phyloP scores from a whole-genome alignment of 352 stramenopile genomes.

The Phytophthora ohioensis region DNA sequence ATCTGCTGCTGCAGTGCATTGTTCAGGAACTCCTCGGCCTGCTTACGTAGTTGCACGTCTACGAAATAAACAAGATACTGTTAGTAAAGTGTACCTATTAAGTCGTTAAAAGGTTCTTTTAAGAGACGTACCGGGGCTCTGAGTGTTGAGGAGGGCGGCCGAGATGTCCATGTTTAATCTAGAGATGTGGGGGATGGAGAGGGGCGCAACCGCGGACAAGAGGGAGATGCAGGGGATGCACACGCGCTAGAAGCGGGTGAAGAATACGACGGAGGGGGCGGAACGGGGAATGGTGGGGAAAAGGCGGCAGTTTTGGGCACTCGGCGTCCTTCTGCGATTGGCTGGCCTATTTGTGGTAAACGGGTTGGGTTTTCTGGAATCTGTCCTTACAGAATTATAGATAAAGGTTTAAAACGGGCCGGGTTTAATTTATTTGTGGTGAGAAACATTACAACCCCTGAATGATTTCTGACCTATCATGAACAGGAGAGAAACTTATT shows the following conservation, averaged over 20 bases:
- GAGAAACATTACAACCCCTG: background rate
- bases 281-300: constrained; percentile 50
- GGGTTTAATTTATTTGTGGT: background rate
- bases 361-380: background rate
- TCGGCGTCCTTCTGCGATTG: constrained; percentile 3
- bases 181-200: background rate
- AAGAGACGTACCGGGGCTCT: constrained; percentile 65
- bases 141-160: constrained; percentile 78
- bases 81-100: background rate
- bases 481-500: no score
- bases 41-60: constrained; percentile 78
- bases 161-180: constrained; percentile 81
- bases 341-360: background rate
- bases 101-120: background rate
- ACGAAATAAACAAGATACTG: constrained; percentile 13
- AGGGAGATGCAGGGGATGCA: constrained; percentile 16
- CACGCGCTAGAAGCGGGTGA: background rate
- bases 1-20: constrained; percentile 82
- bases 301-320: constrained; percentile 21
- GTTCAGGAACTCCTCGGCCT: constrained; percentile 88
- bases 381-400: background rate
- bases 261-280: constrained; percentile 14
- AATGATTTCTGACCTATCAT: background rate
- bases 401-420: background rate
- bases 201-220: background rate